phyloP scores from a whole-genome alignment of 139 green algal genomes.

The Tetradesmus obliquus region DNA sequence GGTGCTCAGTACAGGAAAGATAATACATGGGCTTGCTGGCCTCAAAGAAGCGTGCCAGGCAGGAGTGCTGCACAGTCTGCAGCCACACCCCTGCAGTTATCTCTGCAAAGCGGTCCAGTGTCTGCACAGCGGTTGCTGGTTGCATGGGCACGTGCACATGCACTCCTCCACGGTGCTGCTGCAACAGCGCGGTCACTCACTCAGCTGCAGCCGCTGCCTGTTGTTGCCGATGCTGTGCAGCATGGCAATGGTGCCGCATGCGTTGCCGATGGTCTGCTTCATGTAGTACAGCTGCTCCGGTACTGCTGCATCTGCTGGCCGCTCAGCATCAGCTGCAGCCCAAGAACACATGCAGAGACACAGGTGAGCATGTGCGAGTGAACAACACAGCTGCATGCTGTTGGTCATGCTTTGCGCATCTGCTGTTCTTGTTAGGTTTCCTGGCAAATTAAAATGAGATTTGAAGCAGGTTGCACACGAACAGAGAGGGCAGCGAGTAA shows the following conservation, averaged over 20 bases:
- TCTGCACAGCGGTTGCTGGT: neutral
- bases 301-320: conserved; percentile 2
- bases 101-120: neutral
- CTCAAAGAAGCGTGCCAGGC: too few species aligned
- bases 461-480: neutral
- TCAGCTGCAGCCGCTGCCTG: conserved; percentile 5
- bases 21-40: neutral
- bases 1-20: too few species aligned
- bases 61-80: neutral
- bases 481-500: neutral
- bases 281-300: conserved; percentile 82
- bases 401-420: neutral
- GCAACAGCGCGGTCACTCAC: neutral
- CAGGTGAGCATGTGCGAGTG: neutral
- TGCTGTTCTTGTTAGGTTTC: neutral
- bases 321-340: conserved; percentile 32
- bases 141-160: neutral
- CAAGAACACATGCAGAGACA: neutral
- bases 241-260: conserved; percentile 95
- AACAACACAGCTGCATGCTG: neutral
- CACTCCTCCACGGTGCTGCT: neutral
- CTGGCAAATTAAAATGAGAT: too few species aligned
- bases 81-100: neutral
- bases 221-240: conserved; percentile 86
- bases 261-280: conserved; percentile 96